These are phyloP conservation scores for Zancudomyces culisetae DNA, from an alignment of 371 early-diverging fungal species.

Conservation along the genomic window DNA sequence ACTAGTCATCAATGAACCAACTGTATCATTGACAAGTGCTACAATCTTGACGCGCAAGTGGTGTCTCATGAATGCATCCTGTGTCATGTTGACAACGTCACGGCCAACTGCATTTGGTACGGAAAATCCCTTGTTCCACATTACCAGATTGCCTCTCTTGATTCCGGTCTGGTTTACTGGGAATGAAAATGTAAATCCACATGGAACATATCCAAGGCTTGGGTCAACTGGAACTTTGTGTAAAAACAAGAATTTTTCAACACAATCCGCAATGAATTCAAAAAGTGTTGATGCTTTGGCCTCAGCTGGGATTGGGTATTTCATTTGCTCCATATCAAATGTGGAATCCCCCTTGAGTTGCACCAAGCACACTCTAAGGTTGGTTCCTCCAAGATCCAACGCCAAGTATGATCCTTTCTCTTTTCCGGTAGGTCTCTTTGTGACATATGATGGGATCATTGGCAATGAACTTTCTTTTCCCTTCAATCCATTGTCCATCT, in stretches of 20 bases:
- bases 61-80: slow-evolving; percentile 47
- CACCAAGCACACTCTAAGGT: slow-evolving; percentile 62
- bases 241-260: slow-evolving; percentile 58
- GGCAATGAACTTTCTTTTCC: slow-evolving; percentile 13
- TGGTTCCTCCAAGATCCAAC: slow-evolving; percentile 87
- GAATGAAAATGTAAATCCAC: slow-evolving; percentile 93
- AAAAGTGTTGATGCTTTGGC: slow-evolving; percentile 63
- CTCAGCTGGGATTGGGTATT: slow-evolving; percentile 44
- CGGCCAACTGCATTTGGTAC: slow-evolving; percentile 59
- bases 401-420: slow-evolving; percentile 79
- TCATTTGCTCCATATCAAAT: slow-evolving; percentile 25
- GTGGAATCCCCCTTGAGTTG: slow-evolving; percentile 53
- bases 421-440: slow-evolving; percentile 52
- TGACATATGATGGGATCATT: slow-evolving; percentile 69
- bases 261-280: slow-evolving; percentile 84
- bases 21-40: slow-evolving; percentile 80
- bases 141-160: slow-evolving; percentile 52
- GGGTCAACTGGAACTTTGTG: slow-evolving; percentile 20
- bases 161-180: slow-evolving; percentile 73
- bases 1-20: slow-evolving; percentile 79
- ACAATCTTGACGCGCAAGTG: slow-evolving; percentile 33
- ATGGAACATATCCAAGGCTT: slow-evolving; percentile 14
- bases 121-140: slow-evolving; percentile 90
- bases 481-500: slow-evolving; percentile 20
- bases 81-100: slow-evolving; percentile 71